Conservation (phyloP, 768 basidiomycete genomes). For the Leccinum subtestaceum region DNA sequence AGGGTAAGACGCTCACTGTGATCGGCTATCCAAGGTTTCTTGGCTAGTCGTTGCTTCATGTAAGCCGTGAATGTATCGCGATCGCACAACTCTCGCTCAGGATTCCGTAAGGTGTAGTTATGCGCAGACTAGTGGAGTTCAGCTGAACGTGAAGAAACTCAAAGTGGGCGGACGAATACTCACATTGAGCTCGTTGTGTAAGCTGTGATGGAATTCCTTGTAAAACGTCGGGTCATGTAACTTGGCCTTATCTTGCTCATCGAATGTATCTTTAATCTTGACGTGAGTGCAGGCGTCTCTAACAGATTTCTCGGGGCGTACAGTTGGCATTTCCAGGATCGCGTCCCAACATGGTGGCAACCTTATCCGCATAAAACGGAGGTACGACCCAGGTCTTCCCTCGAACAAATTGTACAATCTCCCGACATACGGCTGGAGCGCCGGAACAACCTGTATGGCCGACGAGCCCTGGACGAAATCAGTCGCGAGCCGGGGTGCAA, state of each 20-base stretch:
- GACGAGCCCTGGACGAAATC: background rate
- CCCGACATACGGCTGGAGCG: background rate
- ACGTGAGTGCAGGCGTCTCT: background rate
- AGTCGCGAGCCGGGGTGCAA: background rate
- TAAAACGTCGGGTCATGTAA: background rate
- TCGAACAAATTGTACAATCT: background rate
- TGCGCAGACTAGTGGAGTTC: slow-evolving; percentile 27
- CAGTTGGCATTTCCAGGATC: slow-evolving; percentile 37
- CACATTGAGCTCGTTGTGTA: background rate
- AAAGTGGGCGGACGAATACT: background rate
- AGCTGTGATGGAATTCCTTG: background rate
- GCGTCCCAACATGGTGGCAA: background rate
- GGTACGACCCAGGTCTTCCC: background rate
- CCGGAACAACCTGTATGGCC: background rate
- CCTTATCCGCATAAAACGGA: background rate
- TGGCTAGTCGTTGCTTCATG: slow-evolving; percentile 50
- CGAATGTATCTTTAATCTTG: background rate
- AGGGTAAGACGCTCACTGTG: background rate
- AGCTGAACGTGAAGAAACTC: background rate
- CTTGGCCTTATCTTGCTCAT: background rate
- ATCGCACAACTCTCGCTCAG: slow-evolving; percentile 29
- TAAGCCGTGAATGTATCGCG: slow-evolving; percentile 38
- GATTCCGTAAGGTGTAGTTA: slow-evolving; percentile 41
- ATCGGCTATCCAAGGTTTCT: slow-evolving; percentile 50
- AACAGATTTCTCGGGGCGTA: slow-evolving; percentile 12